Evolutionary conservation across 257 asterid genomes (phyloP).

Genomic region (Striga asiatica): DNA sequence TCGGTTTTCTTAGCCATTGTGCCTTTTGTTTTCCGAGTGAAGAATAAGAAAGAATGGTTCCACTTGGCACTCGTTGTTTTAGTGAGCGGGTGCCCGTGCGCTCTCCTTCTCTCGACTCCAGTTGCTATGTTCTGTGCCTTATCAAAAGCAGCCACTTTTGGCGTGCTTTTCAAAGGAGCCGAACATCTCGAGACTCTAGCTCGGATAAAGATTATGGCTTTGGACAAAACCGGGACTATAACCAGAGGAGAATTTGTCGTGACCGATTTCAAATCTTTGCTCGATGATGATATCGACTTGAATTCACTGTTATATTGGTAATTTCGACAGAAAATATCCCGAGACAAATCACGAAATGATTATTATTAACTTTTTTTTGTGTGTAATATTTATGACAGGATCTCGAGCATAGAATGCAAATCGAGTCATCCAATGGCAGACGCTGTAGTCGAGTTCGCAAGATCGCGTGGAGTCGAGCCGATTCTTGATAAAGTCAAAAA

Average conservation of each 20-base stretch:
- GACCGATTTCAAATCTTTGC: slow-evolving; percentile 36
- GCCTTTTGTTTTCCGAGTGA: slow-evolving; percentile 35
- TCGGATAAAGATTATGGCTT: slow-evolving; percentile 47
- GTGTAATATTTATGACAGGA: no score
- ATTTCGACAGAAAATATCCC: no score
- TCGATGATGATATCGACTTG: slow-evolving; percentile 26
- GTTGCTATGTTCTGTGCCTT: slow-evolving; percentile 75
- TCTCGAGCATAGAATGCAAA: no score
- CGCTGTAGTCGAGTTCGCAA: no score
- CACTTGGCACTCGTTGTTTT: slow-evolving; percentile 55
- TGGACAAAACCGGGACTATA: slow-evolving; percentile 76
- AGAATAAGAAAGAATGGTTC: slow-evolving; percentile 38
- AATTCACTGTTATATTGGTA: slow-evolving; percentile 50
- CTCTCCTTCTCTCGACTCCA: slow-evolving; percentile 69
- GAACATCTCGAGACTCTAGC: slow-evolving; percentile 64
- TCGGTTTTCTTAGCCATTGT: slow-evolving; percentile 37
- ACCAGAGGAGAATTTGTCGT: slow-evolving; percentile 65
- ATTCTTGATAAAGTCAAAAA: no score
- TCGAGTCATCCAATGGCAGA: no score
- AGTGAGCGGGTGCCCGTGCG: slow-evolving; percentile 77
- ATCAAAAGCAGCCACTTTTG: slow-evolving; percentile 57
- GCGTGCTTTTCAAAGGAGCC: slow-evolving; percentile 65
- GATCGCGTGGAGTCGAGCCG: no score
- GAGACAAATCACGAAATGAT: no score
- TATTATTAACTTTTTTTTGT: no score